Conservation (phyloP, 2,329 filamentous ascomycete genomes). For the Aaosphaeria arxii region DNA sequence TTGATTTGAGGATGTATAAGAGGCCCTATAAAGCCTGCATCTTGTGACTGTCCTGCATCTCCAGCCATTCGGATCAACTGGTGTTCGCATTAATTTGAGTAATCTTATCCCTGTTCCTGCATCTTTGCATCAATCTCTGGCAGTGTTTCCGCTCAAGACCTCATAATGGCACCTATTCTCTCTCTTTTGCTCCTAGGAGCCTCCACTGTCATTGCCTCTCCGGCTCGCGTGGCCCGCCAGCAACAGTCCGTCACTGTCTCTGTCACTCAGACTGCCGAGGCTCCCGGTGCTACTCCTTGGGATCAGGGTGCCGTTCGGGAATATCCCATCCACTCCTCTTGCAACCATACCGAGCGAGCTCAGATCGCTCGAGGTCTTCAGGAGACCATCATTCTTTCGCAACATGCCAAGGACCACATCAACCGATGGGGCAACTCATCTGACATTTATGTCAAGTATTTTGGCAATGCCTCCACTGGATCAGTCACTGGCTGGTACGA, state of each 20-base stretch:
- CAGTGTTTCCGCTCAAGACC: neutral
- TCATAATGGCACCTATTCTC: slow-evolving; percentile 20
- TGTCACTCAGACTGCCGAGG: slow-evolving; percentile 12
- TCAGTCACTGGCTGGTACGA: slow-evolving; percentile 62
- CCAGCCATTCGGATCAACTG: slow-evolving; percentile 20
- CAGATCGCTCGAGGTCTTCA: slow-evolving; percentile 57
- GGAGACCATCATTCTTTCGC: slow-evolving; percentile 57
- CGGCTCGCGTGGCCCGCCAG: slow-evolving; percentile 17
- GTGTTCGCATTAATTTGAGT: slow-evolving; percentile 9
- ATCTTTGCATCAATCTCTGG: neutral
- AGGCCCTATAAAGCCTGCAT: slow-evolving; percentile 8
- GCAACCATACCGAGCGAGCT: slow-evolving; percentile 59
- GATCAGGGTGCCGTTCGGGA: slow-evolving; percentile 38
- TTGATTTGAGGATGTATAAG: slow-evolving; percentile 20
- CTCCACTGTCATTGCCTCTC: slow-evolving; percentile 24
- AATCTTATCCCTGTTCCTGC: neutral
- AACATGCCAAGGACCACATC: slow-evolving; percentile 63
- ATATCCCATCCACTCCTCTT: slow-evolving; percentile 61
- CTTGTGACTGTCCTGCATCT: slow-evolving; percentile 5
- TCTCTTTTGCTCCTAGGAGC: slow-evolving; percentile 24
- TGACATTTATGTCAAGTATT: slow-evolving; percentile 63
- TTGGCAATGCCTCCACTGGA: slow-evolving; percentile 58
- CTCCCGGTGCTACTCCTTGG: slow-evolving; percentile 24
- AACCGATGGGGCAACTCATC: slow-evolving; percentile 57
- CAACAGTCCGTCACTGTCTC: slow-evolving; percentile 17